These are phyloP conservation scores for Cyberlindnera petersonii DNA, from an alignment of 805 yeast genomes.

Conservation along the genomic window DNA sequence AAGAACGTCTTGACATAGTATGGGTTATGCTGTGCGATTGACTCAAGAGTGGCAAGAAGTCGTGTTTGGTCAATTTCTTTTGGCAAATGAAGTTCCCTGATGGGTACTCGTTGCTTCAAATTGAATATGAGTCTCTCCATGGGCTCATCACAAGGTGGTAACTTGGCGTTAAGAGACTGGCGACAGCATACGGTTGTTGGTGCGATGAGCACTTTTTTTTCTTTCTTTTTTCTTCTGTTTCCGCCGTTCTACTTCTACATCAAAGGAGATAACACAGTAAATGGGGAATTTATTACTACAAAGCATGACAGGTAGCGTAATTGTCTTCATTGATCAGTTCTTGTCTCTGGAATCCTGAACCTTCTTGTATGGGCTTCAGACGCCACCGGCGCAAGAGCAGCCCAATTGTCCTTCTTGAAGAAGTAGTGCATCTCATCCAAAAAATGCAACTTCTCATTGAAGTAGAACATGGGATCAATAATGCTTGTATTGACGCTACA, in stretches of 20 bases:
- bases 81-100: conserved; percentile 12
- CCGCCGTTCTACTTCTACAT: neutral
- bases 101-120: conserved; percentile 25
- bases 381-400: conserved; percentile 1
- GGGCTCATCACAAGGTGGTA: no score
- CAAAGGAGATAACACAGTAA: no score
- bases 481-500: neutral
- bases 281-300: no score
- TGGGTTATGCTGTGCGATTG: conserved; percentile 37
- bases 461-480: conserved; percentile 2
- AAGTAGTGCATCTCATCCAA: conserved; percentile 12
- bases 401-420: conserved; percentile 6
- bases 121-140: conserved; percentile 21
- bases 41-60: conserved; percentile 21
- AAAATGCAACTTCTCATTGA: conserved; percentile 5
- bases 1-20: conserved; percentile 48
- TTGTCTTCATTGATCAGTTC: neutral
- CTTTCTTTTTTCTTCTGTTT: neutral
- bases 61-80: conserved; percentile 11
- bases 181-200: no score
- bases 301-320: no score
- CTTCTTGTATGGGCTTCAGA: conserved; percentile 2
- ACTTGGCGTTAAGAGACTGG: no score
- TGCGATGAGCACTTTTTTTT: neutral
- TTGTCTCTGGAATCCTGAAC: conserved; percentile 7